These are phyloP conservation scores for Jasminum sambac DNA, from an alignment of 257 asterid genomes.

Conservation along the genomic window DNA sequence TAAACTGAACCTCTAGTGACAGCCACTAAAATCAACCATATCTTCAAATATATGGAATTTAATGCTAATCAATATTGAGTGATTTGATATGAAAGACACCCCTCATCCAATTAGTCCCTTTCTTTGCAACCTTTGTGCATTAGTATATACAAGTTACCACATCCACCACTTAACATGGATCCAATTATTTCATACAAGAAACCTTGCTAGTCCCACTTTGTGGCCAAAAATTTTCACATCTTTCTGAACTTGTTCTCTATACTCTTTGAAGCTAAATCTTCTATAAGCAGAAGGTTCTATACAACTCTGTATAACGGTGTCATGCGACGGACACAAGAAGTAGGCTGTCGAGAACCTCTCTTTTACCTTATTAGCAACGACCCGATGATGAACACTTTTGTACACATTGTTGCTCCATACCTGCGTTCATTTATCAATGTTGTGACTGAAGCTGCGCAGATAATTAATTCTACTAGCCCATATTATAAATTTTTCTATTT, in stretches of 20 bases:
- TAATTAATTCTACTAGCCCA: no score
- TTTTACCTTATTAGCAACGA: conserved; percentile 45
- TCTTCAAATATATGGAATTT: no score
- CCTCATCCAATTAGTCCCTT: no score
- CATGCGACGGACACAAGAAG: conserved; percentile 63
- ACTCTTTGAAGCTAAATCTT: conserved; percentile 58
- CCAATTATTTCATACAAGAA: conserved; percentile 24
- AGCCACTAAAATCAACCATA: no score
- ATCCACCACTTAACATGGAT: no score
- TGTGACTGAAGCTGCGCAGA: no score
- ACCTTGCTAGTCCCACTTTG: conserved; percentile 67
- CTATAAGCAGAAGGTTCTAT: conserved; percentile 36
- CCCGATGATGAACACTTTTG: conserved; percentile 68
- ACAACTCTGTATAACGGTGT: conserved; percentile 44
- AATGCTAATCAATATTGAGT: no score
- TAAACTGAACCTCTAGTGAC: no score
- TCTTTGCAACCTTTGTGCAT: no score
- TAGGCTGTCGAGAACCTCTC: conserved; percentile 75
- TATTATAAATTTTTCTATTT: no score
- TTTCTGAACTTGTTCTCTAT: conserved; percentile 47
- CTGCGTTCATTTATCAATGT: conserved; percentile 29
- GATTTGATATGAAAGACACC: no score
- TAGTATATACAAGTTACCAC: no score
- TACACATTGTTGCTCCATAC: conserved; percentile 75
- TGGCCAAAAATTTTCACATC: conserved; percentile 54